Evolutionary conservation across 495 filamentous ascomycete genomes (phyloP), one percentile per base, ranked within the genome.

Genomic region (Neurospora sp.): DNA sequence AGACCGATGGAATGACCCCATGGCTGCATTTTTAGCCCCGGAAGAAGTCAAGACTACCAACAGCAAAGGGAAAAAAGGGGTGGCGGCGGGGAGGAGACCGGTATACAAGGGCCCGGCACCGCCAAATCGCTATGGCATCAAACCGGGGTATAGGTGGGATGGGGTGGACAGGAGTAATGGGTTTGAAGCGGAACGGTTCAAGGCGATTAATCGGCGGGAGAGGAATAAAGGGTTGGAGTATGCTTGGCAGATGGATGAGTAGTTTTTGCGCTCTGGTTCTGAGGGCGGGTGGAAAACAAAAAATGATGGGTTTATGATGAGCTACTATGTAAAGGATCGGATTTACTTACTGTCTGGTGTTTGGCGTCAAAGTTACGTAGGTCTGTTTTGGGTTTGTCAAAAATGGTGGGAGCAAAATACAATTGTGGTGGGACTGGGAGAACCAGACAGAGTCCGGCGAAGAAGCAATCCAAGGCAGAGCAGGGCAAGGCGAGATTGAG

Each of bases 241-340:
- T 82, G 87, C 91, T 70, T 98, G 95, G 96, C 93, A 97, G 87
- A 94, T 94, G 90, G 94, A 98, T 84, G 92, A 93, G 76, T 96
- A 80, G 35, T 35, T 35, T 0, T 0, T 35, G 35, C 35, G 0
- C 35, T 35, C 35, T 35, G 35, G 35, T 35, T 35, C 35, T 35
- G 35, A 35, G 35, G 35, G 35, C 35, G 35, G 35, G 35, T 0
- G 5, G 35, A 6, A 35, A 6, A 6, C 27, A 35, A 35, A 35
- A 6, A 35, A 35, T 35, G 18, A 45, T 45, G 42, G 42, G n/a
- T 45, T 45, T 1, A 45, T 18, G 42, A 45, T 45, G 42, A 41
- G 9, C 35, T 35, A 4, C 40, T 4, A 41, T 16, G 4, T 14
- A 41, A 41, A 41, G 12, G 2, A 41, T 14, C 16, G 40, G 40